Evolutionary conservation across 805 yeast genomes (phyloP), one percentile per base, ranked within the genome.

Genomic region (Candida suzukii): DNA sequence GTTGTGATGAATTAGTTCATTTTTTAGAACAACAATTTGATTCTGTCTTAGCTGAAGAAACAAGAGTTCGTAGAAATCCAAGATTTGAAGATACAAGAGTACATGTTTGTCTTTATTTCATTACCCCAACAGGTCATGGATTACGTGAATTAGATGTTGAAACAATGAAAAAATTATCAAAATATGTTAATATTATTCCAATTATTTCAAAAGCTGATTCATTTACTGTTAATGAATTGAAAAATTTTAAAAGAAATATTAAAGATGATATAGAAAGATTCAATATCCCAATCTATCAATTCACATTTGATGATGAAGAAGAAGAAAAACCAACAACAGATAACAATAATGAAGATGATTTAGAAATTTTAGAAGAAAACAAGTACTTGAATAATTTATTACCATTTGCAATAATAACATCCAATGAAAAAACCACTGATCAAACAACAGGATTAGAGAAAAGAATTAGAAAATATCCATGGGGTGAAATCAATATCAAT

Each of bases 21-120:
- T 85, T 74, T 56, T 63, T 85, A 53, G 83, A 81, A 57, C 88
- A 81, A 56, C 91, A 84, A 56, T 84, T 83, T 56, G 90, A 83
- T 57, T 66, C 73, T 42, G 88, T 85, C 0, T 70, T 88, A 37
- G 87, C 86, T 2, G 96, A 88, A 58, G 96, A 88, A 60, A 84
- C 93, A 1, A 72, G 91, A 47, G 86, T 88, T 48, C 74, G 75
- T 60, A 80, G 97, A 71, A 86, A 87, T 57, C 95, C 95, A 21
- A 70, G 86, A 48, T 80, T 83, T 55, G 80, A 74, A 50, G 91
- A 85, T 63, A 72, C 88, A 16, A 70, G 93, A 52, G 86, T 84
- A 33, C 93, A 84, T 56, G 79, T 78, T 8, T 73, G 83, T 46
- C 60, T 84, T 37, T 84, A 84, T 57, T 83, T 84, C 54, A 73